Base-by-base conservation (phyloP, 768 basidiomycete genomes). In the Cytidiella melzeri region DNA sequence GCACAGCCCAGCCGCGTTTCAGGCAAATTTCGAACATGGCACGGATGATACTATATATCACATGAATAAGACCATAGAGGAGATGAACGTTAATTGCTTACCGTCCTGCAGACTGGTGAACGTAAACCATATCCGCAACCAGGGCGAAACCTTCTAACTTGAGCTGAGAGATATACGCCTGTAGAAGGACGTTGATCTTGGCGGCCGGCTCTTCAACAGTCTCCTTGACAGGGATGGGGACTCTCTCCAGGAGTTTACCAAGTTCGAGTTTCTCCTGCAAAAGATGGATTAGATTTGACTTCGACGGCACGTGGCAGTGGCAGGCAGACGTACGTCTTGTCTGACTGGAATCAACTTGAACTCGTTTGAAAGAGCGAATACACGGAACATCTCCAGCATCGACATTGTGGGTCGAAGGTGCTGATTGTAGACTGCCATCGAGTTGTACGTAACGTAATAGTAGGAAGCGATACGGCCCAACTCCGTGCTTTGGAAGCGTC, bases 21-120 rank as follows among this genome's bases (percentile, higher is more conserved):
- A 97, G 70, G 64, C 94, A 97, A 48, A 98, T 99, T 67, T 99
- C 95, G 58, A 93, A 97, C 62, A 99, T 89, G 13, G 95, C 95
- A 18, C 93, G 91, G 34, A 98, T 71, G 59, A 98, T 96, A 59
- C 87, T 87, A 26, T 5, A 20, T 27, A 18, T 47, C 4, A 36
- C 9, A 18, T 51, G 20, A 62, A 42, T 36, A 45, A 41, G 24
- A 37, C 15, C 41, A 41, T 5, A 6, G 25, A 39, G 26, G n/a
- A 19, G 20, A 2, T 24, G 12, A 42, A 5, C 27, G 2, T 27
- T 45, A 5, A 43, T 10, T 10, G 63, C 74, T 48, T 51, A 86
- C 76, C 91, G 87, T 43, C 96, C 96, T 2, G 96, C 96, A 6
- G 93, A 96, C 60, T 99, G 96, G 51, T 93, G 91, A 2, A 99